A percentile compares a stretch with the other conserved stretches of the same genome.
Conservation (phyloP, 108 stramenopile genomes). For the Halocafeteria seosinensis region DNA sequence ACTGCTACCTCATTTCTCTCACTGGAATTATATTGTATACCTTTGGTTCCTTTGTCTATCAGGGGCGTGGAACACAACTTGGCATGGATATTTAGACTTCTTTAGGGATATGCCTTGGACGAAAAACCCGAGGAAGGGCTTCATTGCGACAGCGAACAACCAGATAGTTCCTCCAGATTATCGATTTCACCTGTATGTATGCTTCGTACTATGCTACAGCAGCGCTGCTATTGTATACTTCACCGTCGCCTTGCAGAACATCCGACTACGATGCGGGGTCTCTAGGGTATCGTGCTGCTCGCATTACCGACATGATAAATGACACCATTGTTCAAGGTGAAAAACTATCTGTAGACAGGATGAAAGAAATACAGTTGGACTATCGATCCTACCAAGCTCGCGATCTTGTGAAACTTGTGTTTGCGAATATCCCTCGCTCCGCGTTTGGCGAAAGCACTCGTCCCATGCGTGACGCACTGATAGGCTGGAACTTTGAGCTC, state of each 20-base stretch:
- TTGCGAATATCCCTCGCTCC: neutral
- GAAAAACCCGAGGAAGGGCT: conserved; percentile 8
- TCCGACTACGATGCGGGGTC: conserved; percentile 2
- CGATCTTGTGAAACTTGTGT: neutral
- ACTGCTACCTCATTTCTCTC: too few species aligned
- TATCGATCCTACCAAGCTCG: neutral
- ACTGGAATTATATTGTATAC: conserved; percentile 2
- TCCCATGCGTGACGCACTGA: neutral
- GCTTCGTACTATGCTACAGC: too few species aligned
- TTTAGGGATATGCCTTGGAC: too few species aligned
- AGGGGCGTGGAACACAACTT: too few species aligned
- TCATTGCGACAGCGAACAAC: conserved; percentile 14
- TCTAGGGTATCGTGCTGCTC: conserved; percentile 7
- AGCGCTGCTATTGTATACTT: neutral
- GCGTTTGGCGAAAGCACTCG: neutral
- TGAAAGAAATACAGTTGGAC: conserved; percentile 4
- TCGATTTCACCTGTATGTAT: too few species aligned
- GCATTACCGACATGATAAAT: conserved; percentile 11
- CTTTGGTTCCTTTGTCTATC: neutral
- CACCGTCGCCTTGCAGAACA: neutral
- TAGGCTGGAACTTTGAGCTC: neutral
- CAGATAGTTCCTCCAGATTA: neutral
- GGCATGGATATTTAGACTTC: too few species aligned
- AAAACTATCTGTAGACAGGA: neutral
- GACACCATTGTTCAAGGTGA: too few species aligned